Percentiles rank a stretch among this genome's conserved stretches.
phyloP scores from a whole-genome alignment of 441 rosid genomes.

The Melastoma candidum region DNA sequence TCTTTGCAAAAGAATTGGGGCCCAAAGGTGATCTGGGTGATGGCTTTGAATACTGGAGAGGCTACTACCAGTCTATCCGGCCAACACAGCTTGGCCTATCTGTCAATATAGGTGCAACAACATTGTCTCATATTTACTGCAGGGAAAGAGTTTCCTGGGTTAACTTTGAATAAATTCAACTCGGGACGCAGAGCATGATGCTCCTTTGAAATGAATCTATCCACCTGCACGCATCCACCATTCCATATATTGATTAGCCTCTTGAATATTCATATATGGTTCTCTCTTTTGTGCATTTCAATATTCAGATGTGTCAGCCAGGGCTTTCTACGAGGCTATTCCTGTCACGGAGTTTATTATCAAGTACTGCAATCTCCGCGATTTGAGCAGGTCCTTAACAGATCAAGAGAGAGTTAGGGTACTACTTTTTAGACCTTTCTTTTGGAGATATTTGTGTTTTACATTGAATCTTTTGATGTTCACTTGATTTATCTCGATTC shows the following conservation, averaged over 20 bases:
- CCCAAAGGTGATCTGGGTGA: conserved; percentile 34
- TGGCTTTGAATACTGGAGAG: conserved; percentile 55
- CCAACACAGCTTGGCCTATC: conserved; percentile 74
- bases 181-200: no score
- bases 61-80: conserved; percentile 61
- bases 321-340: conserved; percentile 55
- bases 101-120: conserved; percentile 47
- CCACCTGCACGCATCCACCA: no score
- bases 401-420: conserved; percentile 62
- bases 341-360: conserved; percentile 38
- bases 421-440: not conserved
- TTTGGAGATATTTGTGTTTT: not conserved
- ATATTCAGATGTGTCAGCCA: conserved; percentile 56
- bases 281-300: not conserved
- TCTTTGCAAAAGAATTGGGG: conserved; percentile 31
- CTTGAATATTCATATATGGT: not conserved
- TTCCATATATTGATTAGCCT: no score
- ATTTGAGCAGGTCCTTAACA: conserved; percentile 30
- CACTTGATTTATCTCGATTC: not conserved
- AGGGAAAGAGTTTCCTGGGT: not conserved
- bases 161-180: no score
- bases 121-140: not conserved
- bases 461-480: not conserved
- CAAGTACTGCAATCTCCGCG: conserved; percentile 25
- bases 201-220: no score